These are phyloP conservation scores for Silybum marianum DNA, from an alignment of 129 eudicot genomes.

Conservation along the genomic window DNA sequence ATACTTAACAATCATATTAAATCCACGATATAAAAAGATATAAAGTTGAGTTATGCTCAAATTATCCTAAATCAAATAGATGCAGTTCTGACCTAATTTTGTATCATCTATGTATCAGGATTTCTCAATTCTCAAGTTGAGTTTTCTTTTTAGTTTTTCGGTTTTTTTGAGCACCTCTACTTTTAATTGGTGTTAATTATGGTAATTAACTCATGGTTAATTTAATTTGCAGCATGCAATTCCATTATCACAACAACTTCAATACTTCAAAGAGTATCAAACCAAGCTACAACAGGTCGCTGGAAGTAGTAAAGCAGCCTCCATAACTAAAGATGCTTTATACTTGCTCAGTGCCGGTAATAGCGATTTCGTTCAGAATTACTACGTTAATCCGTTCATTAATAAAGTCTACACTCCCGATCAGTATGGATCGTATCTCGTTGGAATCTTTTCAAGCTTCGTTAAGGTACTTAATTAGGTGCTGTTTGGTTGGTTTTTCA, in stretches of 20 bases:
- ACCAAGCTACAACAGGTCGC: conserved; percentile 53
- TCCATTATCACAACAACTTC: conserved; percentile 55
- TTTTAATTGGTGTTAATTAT: not conserved
- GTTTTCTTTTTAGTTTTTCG: no score
- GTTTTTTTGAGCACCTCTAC: no score
- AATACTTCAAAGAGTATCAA: conserved; percentile 65
- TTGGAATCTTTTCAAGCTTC: conserved; percentile 50
- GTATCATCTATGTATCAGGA: no score
- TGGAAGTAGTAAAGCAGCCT: conserved; percentile 56
- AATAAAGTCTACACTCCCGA: conserved; percentile 66
- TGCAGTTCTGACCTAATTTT: no score
- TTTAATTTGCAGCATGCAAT: conserved; percentile 64
- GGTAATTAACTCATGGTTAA: no score
- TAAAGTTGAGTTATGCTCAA: no score
- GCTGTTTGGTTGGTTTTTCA: no score
- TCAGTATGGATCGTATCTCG: conserved; percentile 54
- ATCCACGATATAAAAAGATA: no score
- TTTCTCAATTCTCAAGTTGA: no score
- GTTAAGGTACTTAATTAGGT: conserved; percentile 46
- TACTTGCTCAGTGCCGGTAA: conserved; percentile 59
- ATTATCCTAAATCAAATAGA: no score
- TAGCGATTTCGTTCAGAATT: conserved; percentile 67
- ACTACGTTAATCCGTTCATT: conserved; percentile 61
- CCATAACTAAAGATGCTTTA: conserved; percentile 53
- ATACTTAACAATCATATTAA: no score